A percentile compares a stretch with the other conserved stretches of the same genome.
phyloP scores from a whole-genome alignment of 2,329 filamentous ascomycete species.

The Cladosporium colombiae region DNA sequence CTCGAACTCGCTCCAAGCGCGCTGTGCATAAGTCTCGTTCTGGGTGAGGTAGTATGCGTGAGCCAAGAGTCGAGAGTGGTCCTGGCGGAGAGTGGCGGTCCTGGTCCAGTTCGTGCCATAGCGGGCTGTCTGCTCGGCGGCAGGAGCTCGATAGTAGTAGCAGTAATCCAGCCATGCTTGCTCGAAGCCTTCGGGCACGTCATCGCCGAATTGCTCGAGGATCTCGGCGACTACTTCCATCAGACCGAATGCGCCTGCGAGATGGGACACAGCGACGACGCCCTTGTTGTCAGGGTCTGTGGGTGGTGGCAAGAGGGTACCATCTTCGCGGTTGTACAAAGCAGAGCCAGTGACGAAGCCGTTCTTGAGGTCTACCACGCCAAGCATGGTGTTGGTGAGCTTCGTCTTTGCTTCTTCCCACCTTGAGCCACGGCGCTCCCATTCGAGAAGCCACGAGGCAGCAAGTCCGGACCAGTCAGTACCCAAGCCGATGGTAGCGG shows the following conservation, averaged over 20 bases:
- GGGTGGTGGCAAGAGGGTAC: slow-evolving; percentile 54
- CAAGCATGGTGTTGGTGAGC: slow-evolving; percentile 50
- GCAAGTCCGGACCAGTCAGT: slow-evolving; percentile 62
- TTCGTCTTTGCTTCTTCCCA: slow-evolving; percentile 56
- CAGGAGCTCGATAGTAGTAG: slow-evolving; percentile 56
- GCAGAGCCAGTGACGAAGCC: slow-evolving; percentile 61
- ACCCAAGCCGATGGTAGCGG: slow-evolving; percentile 55
- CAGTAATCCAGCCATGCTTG: slow-evolving; percentile 62
- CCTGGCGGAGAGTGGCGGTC: slow-evolving; percentile 52
- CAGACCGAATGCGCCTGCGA: slow-evolving; percentile 61
- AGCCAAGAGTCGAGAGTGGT: slow-evolving; percentile 60
- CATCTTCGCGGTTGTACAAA: slow-evolving; percentile 53
- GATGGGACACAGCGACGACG: slow-evolving; percentile 55
- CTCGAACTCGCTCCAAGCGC: slow-evolving; percentile 58
- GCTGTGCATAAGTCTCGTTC: slow-evolving; percentile 51
- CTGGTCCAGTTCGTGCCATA: slow-evolving; percentile 53
- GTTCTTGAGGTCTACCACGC: slow-evolving; percentile 57
- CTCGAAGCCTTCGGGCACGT: slow-evolving; percentile 52
- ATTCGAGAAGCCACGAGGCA: slow-evolving; percentile 60
- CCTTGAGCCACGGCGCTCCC: slow-evolving; percentile 57
- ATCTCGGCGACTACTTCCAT: slow-evolving; percentile 60
- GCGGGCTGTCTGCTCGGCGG: slow-evolving; percentile 53
- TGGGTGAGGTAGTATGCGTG: slow-evolving; percentile 50
- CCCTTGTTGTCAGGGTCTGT: slow-evolving; percentile 56
- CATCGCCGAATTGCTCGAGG: slow-evolving; percentile 51